Evolutionary conservation across 1,284 basidiomycete genomes (phyloP).

Genomic region (Microbotryomycetes sp.): DNA sequence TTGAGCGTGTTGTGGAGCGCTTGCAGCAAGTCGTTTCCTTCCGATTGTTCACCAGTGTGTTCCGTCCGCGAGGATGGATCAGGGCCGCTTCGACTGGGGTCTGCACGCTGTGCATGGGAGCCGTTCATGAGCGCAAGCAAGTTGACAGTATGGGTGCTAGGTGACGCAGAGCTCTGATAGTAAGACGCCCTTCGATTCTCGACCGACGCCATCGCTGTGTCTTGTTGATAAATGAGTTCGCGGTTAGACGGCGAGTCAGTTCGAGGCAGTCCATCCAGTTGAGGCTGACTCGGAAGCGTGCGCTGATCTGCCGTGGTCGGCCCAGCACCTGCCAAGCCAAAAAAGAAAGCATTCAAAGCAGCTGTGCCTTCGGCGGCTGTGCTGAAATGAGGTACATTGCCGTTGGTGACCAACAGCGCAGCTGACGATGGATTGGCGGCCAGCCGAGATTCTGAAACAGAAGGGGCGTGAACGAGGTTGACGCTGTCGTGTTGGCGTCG

Average conservation of each 20-base stretch:
- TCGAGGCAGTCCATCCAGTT: no score
- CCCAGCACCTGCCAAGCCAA: conserved; percentile 13
- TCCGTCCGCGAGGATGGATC: background rate
- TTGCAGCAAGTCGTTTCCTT: background rate
- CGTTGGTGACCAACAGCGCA: conserved; percentile 5
- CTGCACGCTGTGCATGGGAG: background rate
- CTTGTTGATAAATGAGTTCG: no score
- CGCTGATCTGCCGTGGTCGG: no score
- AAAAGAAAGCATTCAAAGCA: conserved; percentile 33
- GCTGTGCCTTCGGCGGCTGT: conserved; percentile 26
- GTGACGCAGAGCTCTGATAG: no score
- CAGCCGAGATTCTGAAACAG: conserved; percentile 2
- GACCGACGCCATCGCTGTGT: no score
- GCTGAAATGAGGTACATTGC: conserved; percentile 10
- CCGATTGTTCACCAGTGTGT: background rate
- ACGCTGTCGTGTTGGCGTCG: no score
- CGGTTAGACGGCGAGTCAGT: no score
- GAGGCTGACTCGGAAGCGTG: no score
- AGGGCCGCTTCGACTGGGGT: background rate
- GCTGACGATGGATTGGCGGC: conserved; percentile 5
- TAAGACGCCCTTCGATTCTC: no score
- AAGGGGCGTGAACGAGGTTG: conserved; percentile 3
- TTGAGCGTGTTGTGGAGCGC: background rate
- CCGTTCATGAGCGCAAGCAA: no score
- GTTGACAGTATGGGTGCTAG: no score